These are phyloP conservation scores for Chlamydomonas reinhardtii DNA, from an alignment of 163 green algal genomes.

Conservation along the genomic window DNA sequence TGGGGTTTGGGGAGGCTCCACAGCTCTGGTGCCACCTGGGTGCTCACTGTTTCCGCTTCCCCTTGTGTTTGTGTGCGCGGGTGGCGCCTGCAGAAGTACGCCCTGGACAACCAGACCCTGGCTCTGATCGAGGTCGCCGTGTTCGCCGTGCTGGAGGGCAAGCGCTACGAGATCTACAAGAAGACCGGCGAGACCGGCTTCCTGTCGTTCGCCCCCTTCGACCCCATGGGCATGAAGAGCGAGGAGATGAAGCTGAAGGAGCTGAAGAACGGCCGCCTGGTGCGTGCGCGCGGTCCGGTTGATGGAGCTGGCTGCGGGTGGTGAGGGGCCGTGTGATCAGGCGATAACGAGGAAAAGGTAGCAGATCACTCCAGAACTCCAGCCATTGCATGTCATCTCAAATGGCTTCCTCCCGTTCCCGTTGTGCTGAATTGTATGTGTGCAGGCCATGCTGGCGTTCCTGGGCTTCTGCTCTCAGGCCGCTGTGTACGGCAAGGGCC, in stretches of 20 bases:
- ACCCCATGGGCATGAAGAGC: slow-evolving; percentile 81
- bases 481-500: slow-evolving; percentile 80
- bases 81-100: slow-evolving; percentile 63
- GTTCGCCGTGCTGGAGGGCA: slow-evolving; percentile 85
- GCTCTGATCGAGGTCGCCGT: slow-evolving; percentile 77
- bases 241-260: slow-evolving; percentile 89
- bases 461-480: slow-evolving; percentile 89
- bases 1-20: too few species aligned
- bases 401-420: too few species aligned
- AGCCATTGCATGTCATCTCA: too few species aligned
- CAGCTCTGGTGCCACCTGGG: background rate
- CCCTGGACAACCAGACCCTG: slow-evolving; percentile 71
- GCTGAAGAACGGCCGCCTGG: slow-evolving; percentile 84
- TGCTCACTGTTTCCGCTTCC: background rate
- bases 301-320: too few species aligned
- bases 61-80: background rate
- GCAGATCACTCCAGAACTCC: too few species aligned
- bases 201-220: slow-evolving; percentile 80
- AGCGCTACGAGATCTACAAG: slow-evolving; percentile 87
- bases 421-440: too few species aligned
- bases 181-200: slow-evolving; percentile 85
- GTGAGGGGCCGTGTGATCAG: too few species aligned
- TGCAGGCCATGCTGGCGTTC: slow-evolving; percentile 91
- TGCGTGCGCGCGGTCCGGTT: background rate
- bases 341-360: too few species aligned